Evolutionary conservation across 139 green algal species (phyloP), one percentile per base, ranked within the genome.

Genomic region (Asterochloris sp.): DNA sequence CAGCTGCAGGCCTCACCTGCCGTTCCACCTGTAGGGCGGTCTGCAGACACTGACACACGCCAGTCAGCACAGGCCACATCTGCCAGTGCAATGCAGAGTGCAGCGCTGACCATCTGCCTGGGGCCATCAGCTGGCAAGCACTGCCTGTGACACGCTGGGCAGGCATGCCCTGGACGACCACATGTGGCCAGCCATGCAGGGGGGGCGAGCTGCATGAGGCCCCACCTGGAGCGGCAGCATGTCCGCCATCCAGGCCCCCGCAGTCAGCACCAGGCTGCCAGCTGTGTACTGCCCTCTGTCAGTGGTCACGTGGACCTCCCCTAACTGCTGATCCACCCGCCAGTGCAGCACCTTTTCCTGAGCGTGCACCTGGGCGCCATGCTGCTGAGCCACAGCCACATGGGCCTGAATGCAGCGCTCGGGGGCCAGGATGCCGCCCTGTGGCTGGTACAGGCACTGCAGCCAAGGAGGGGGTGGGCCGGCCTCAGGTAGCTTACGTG

Each of bases 401-500:
- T 91, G 84, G 1, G 91, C 92, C 62, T 76, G 78, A 10, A 96
- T 91, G 86, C 88, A 91, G 12, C 78, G 78, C 84, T 97, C 93
- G 4, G 91, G 86, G 13, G 81, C 81, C 74, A 96, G 83, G 13
- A 96, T 90, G 63, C 93, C 93, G 0, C 87, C 93, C 23, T 88
- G 78, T 2, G 86, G 87, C 75, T 95, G 87, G 77, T 86, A 92
- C 68, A 97, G 61, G 17, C 83, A 85, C 28, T 85, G 86, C 77
- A 81, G 15, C 1, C 11, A 64, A 54, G 38, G 38, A 54, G 38
- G 38, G 38, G 38, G 38, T 54, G 2, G 38, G 38, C 38, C 6
- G 38, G 38, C 38, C 38, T 54, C 38, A 54, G 38, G 38, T 54
- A 6, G 38, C 38, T 54, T 54, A 6, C 4, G 38, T 54, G 38